Conservation (phyloP, 768 basidiomycete genomes). For the Dentipellis fragilis region DNA sequence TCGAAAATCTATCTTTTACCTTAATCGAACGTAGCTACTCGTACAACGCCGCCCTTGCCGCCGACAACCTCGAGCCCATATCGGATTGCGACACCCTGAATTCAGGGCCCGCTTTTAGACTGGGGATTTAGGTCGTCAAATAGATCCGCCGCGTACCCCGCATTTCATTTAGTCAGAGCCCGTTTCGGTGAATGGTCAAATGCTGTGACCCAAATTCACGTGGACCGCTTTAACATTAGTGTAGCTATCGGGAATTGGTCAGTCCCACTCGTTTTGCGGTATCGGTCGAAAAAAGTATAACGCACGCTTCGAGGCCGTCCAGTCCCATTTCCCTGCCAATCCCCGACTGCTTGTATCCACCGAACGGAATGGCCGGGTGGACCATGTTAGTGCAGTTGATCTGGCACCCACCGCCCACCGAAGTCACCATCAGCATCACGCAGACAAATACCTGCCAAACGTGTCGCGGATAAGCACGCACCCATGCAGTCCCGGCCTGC, state of each 20-base stretch:
- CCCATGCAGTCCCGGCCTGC: constrained; percentile 75
- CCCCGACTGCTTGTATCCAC: constrained; percentile 66
- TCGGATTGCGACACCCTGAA: too few species aligned
- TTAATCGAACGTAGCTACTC: too few species aligned
- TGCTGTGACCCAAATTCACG: constrained; percentile 34
- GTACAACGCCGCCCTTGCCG: too few species aligned
- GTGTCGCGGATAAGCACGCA: constrained; percentile 16
- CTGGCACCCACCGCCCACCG: constrained; percentile 12
- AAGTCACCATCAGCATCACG: neutral
- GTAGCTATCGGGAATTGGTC: constrained; percentile 26
- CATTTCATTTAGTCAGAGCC: neutral
- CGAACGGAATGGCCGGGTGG: constrained; percentile 48
- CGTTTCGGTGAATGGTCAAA: constrained; percentile 3
- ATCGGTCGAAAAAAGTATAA: constrained; percentile 6
- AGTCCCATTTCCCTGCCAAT: constrained; percentile 61
- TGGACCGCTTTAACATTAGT: constrained; percentile 50
- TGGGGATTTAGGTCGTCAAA: too few species aligned
- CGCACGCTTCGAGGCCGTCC: constrained; percentile 45
- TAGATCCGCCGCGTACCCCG: too few species aligned
- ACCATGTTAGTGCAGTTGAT: constrained; percentile 35
- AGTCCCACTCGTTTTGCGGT: neutral
- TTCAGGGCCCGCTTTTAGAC: too few species aligned
- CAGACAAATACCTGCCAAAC: neutral
- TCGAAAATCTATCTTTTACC: too few species aligned
- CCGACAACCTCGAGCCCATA: too few species aligned